These are phyloP conservation scores for Mycena venus DNA, from an alignment of 768 basidiomycete species.

Conservation along the genomic window DNA sequence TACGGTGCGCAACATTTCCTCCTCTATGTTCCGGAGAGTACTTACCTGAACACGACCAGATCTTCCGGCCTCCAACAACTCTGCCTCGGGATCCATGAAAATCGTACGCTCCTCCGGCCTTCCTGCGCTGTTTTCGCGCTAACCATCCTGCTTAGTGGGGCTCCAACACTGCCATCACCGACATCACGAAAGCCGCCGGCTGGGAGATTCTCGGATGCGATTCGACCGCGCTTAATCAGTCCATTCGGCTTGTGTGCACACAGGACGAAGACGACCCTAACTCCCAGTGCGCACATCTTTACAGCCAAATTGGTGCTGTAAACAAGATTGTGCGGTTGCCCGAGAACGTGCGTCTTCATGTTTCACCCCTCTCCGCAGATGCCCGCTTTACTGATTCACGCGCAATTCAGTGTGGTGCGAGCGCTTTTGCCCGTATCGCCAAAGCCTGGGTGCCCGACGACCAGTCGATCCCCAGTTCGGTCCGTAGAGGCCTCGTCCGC, in stretches of 20 bases:
- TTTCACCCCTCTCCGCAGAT: too few relatives aligned
- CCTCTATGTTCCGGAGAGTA: neutral
- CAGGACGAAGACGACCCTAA: neutral
- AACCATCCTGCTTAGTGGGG: constrained; percentile 10
- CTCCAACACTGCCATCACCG: constrained; percentile 20
- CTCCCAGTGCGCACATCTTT: constrained; percentile 31
- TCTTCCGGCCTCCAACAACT: constrained; percentile 8
- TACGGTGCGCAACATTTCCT: neutral
- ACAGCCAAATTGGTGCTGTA: constrained; percentile 39
- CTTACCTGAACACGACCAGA: neutral
- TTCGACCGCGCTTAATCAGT: constrained; percentile 23
- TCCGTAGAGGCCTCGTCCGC: constrained; percentile 6
- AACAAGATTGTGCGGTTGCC: constrained; percentile 51
- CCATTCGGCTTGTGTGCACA: constrained; percentile 37
- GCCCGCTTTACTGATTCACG: neutral
- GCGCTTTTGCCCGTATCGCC: constrained; percentile 24
- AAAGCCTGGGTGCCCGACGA: constrained; percentile 17
- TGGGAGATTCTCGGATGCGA: constrained; percentile 29
- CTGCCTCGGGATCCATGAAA: constrained; percentile 20
- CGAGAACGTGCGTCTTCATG: constrained; percentile 37
- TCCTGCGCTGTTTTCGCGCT: neutral
- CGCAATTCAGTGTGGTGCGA: constrained; percentile 15
- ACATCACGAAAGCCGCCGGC: constrained; percentile 28
- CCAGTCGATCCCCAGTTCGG: constrained; percentile 18
- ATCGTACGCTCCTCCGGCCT: constrained; percentile 5